These are phyloP conservation scores for Ogataea saltuana DNA, from an alignment of 805 yeast genomes.

Conservation along the genomic window DNA sequence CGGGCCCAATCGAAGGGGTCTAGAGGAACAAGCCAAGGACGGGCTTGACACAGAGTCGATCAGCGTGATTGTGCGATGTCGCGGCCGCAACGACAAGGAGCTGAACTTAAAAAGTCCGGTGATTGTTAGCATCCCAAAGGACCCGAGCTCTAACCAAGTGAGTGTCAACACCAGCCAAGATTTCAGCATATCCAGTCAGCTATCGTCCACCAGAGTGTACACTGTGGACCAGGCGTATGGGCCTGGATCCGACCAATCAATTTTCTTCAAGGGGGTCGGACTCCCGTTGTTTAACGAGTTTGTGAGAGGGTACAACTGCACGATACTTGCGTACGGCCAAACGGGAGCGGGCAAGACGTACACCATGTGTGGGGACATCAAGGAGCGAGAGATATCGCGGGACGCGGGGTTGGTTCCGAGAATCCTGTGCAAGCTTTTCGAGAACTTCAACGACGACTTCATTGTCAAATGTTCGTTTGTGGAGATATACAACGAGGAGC, in stretches of 20 bases:
- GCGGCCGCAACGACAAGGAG: conserved; percentile 50
- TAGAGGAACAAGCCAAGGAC: conserved; percentile 6
- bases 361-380: conserved; percentile 56
- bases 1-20: conserved; percentile 7
- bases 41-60: conserved; percentile 34
- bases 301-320: conserved; percentile 52
- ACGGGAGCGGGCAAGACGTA: conserved; percentile 64
- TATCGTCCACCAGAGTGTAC: conserved; percentile 39
- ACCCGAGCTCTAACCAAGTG: conserved; percentile 27
- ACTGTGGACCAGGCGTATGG: conserved; percentile 59
- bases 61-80: conserved; percentile 56
- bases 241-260: conserved; percentile 49
- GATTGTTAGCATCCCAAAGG: conserved; percentile 48
- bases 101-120: conserved; percentile 45
- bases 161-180: conserved; percentile 30
- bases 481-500: conserved; percentile 49
- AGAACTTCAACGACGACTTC: conserved; percentile 32
- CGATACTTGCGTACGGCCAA: conserved; percentile 61
- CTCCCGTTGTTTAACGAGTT: conserved; percentile 50
- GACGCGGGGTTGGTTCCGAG: conserved; percentile 55
- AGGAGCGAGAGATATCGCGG: conserved; percentile 24
- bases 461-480: conserved; percentile 53
- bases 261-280: conserved; percentile 47
- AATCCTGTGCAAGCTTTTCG: conserved; percentile 44
- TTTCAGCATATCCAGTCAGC: conserved; percentile 26